Percentiles rank a stretch among this genome's conserved stretches.
phyloP scores from a whole-genome alignment of 805 yeast genomes.

The Gaillardinia entomophila region DNA sequence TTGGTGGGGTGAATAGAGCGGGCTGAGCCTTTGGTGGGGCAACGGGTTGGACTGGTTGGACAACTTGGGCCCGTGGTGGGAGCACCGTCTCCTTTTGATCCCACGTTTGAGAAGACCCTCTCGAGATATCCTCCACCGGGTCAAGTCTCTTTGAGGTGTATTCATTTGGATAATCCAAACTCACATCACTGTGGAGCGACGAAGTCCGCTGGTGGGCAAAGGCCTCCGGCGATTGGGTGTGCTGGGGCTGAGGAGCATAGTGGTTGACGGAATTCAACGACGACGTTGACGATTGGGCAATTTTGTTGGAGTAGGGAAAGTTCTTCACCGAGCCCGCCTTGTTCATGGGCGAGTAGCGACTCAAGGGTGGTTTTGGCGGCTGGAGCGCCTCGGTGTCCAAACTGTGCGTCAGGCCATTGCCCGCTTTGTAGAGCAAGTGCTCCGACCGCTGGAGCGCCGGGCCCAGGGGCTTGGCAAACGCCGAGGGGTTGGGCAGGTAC shows the following conservation, averaged over 20 bases:
- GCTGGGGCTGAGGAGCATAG: slow-evolving; percentile 1
- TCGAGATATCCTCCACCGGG: too few relatives aligned
- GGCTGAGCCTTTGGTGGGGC: too few relatives aligned
- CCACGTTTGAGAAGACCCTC: too few relatives aligned
- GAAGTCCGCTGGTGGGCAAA: slow-evolving; percentile 17
- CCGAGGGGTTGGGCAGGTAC: neutral
- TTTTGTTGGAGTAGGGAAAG: slow-evolving; percentile 3
- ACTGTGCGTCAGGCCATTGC: slow-evolving; percentile 16
- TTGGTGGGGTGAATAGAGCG: too few relatives aligned
- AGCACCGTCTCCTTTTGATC: too few relatives aligned
- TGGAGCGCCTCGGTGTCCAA: slow-evolving; percentile 3
- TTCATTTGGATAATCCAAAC: slow-evolving; percentile 28
- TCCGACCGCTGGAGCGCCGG: neutral
- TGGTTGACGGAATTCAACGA: slow-evolving; percentile 12
- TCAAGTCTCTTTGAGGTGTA: too few relatives aligned
- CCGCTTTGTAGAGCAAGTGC: slow-evolving; percentile 6
- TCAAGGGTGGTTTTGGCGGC: slow-evolving; percentile 4
- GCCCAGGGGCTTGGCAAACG: neutral
- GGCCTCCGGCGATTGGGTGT: too few relatives aligned
- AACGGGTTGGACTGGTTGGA: too few relatives aligned
- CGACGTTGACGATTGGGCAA: slow-evolving; percentile 12
- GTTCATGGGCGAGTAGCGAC: slow-evolving; percentile 2
- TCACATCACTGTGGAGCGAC: slow-evolving; percentile 26
- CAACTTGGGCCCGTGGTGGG: too few relatives aligned
- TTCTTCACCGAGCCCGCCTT: neutral